Evolutionary conservation across 116 monocot species (phyloP).

Genomic region (Posidonia oceanica): DNA sequence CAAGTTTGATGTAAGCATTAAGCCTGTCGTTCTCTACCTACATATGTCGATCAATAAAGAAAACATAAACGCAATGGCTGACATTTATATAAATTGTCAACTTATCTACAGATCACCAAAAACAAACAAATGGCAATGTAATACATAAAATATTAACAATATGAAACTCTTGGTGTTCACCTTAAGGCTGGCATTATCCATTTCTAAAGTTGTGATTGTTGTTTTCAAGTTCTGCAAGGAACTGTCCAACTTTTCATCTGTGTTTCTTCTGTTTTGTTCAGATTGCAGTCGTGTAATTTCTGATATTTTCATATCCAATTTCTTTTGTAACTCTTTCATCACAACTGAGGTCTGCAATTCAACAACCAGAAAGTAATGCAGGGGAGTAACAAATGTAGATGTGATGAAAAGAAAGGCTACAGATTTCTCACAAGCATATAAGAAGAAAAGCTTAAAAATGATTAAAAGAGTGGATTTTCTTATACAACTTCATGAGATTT

Average conservation of each 20-base stretch:
- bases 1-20: conserved; percentile 22
- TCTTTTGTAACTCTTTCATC: conserved; percentile 53
- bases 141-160: neutral
- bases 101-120: neutral
- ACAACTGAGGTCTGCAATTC: conserved; percentile 8
- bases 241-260: conserved; percentile 26
- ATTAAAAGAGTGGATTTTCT: too few species aligned
- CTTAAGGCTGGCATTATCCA: conserved; percentile 62
- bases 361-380: neutral
- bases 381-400: neutral
- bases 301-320: conserved; percentile 38
- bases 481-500: too few species aligned
- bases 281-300: conserved; percentile 41
- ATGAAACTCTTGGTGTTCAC: conserved; percentile 16
- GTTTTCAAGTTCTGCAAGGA: conserved; percentile 34
- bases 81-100: too few species aligned
- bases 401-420: neutral
- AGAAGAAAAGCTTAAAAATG: too few species aligned
- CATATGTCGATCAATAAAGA: conserved; percentile 5
- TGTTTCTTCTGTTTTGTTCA: conserved; percentile 31
- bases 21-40: conserved; percentile 62
- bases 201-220: conserved; percentile 26
- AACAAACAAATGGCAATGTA: neutral
- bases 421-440: neutral
- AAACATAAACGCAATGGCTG: neutral